Percentiles rank a stretch among this genome's conserved stretches.
Evolutionary conservation across 371 early-diverging fungal species (phyloP).

Genomic region (Mortierella sp.): DNA sequence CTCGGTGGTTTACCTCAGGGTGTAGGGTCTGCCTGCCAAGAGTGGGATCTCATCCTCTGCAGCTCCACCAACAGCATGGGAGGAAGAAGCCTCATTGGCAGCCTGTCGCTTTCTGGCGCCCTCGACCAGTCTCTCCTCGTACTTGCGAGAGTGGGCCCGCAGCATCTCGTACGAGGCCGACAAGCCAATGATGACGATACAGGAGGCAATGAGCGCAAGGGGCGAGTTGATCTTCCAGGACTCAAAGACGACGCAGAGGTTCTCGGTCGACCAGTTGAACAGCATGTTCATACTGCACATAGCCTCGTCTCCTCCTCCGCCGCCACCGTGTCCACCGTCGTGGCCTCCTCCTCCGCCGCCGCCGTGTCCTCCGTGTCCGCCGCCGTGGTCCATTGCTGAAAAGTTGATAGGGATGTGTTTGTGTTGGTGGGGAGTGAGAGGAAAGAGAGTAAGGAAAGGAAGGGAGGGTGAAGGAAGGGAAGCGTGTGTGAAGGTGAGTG

Average conservation of each 20-base stretch:
- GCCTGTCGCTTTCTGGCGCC: slow-evolving; percentile 50
- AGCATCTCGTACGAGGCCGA: slow-evolving; percentile 75
- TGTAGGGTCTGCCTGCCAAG: slow-evolving; percentile 20
- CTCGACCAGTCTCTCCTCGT: slow-evolving; percentile 62
- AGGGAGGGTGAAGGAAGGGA: background rate
- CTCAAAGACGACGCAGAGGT: slow-evolving; percentile 82
- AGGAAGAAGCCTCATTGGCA: slow-evolving; percentile 7
- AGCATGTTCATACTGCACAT: slow-evolving; percentile 73
- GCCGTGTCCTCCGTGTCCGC: slow-evolving; percentile 17
- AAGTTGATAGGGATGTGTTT: background rate
- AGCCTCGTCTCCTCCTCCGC: slow-evolving; percentile 32
- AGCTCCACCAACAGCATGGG: slow-evolving; percentile 18
- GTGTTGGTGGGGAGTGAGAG: background rate
- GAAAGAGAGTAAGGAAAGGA: background rate
- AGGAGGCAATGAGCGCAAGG: slow-evolving; percentile 66
- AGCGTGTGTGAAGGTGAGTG: background rate
- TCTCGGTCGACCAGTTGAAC: slow-evolving; percentile 83
- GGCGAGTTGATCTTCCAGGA: slow-evolving; percentile 80
- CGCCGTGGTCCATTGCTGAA: slow-evolving; percentile 6
- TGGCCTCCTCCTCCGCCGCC: slow-evolving; percentile 20
- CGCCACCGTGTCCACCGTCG: slow-evolving; percentile 47
- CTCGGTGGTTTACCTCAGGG: slow-evolving; percentile 32
- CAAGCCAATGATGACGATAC: slow-evolving; percentile 68
- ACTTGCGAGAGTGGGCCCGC: slow-evolving; percentile 62
- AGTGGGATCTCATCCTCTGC: slow-evolving; percentile 39